These are phyloP conservation scores for Globisporangium paddicum DNA, from an alignment of 352 stramenopile genomes.

Conservation along the genomic window DNA sequence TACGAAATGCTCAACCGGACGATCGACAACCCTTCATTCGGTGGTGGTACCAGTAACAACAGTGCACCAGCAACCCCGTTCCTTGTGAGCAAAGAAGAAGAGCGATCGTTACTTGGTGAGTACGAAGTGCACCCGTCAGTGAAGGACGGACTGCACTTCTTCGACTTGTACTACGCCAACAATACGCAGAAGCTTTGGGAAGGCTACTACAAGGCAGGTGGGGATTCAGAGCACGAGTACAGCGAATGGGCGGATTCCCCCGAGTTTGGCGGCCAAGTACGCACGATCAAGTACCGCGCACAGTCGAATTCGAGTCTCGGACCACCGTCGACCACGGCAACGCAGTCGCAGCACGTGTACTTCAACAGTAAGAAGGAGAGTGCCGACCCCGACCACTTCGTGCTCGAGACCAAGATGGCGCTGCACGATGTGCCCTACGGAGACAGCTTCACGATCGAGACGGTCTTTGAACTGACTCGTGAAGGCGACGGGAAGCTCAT, in stretches of 20 bases:
- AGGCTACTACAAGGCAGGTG: constrained; percentile 46
- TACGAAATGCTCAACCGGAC: constrained; percentile 62
- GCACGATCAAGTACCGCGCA: constrained; percentile 68
- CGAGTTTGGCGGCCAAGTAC: constrained; percentile 57
- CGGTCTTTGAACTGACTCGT: constrained; percentile 43
- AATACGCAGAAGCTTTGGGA: constrained; percentile 46
- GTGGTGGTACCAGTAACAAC: constrained; percentile 5
- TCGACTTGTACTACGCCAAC: constrained; percentile 70
- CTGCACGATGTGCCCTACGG: constrained; percentile 79
- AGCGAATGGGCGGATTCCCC: constrained; percentile 53
- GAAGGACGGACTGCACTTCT: constrained; percentile 54
- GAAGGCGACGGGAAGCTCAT: constrained; percentile 31
- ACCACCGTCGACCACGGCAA: constrained; percentile 53
- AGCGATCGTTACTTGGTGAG: constrained; percentile 62
- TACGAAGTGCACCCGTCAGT: constrained; percentile 54
- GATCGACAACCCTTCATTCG: constrained; percentile 17
- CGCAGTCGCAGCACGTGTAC: constrained; percentile 44
- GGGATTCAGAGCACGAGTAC: constrained; percentile 57
- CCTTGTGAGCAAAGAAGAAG: constrained; percentile 60
- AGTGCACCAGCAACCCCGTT: constrained; percentile 47
- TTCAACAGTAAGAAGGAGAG: constrained; percentile 35
- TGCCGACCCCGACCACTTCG: constrained; percentile 35
- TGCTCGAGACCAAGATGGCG: constrained; percentile 59
- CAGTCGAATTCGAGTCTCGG: constrained; percentile 72
- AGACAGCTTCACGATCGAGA: constrained; percentile 77